These are phyloP conservation scores for Begonia fuchsioides DNA, from an alignment of 306 rosid species.

Conservation along the genomic window DNA sequence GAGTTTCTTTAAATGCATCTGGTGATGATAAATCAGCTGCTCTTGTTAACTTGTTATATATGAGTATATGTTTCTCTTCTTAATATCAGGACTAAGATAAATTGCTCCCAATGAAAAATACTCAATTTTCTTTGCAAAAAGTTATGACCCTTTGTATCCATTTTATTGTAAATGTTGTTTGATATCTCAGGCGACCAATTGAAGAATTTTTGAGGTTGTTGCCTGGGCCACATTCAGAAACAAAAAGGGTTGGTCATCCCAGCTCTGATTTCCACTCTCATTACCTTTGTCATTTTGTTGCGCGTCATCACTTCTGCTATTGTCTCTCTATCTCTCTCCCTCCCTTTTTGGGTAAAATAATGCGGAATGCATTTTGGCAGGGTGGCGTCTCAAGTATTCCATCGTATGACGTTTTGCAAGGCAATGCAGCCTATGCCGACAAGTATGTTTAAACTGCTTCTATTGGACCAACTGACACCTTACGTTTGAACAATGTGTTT, in stretches of 20 bases:
- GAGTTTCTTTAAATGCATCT: too few relatives aligned
- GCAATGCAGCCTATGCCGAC: slow-evolving; percentile 41
- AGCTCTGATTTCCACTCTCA: slow-evolving; percentile 4
- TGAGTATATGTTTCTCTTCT: too few relatives aligned
- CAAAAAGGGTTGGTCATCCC: slow-evolving; percentile 45
- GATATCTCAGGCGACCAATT: slow-evolving; percentile 73
- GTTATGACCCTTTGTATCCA: too few relatives aligned
- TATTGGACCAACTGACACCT: too few relatives aligned
- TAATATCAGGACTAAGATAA: too few relatives aligned
- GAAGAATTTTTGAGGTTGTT: slow-evolving; percentile 86
- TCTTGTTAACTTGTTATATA: too few relatives aligned
- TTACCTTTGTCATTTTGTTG: slow-evolving; percentile 4
- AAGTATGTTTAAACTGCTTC: slow-evolving; percentile 38
- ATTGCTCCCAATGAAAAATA: too few relatives aligned
- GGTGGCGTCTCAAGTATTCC: slow-evolving; percentile 73
- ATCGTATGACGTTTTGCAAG: slow-evolving; percentile 59
- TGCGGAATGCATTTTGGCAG: slow-evolving; percentile 24
- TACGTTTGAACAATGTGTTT: too few relatives aligned
- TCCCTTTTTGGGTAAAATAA: slow-evolving; percentile 1
- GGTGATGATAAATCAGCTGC: too few relatives aligned
- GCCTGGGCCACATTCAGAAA: slow-evolving; percentile 97
- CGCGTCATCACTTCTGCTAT: background rate
- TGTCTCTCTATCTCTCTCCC: too few relatives aligned
- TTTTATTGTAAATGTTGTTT: background rate
- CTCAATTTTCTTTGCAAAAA: too few relatives aligned